These are phyloP conservation scores for Hypsizygus marmoreus DNA, from an alignment of 768 basidiomycete species.

Conservation along the genomic window DNA sequence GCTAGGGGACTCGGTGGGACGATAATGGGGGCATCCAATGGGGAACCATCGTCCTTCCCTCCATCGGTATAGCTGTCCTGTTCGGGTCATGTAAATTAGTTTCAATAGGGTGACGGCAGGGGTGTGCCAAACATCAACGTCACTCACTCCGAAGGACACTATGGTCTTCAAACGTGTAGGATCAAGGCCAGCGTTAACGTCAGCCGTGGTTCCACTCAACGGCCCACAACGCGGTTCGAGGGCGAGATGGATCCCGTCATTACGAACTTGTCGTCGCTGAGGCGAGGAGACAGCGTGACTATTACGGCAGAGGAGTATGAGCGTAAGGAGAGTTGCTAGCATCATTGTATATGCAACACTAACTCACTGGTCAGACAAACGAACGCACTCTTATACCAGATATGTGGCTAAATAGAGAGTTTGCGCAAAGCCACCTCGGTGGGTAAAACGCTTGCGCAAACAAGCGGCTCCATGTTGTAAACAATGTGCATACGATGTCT, in stretches of 20 bases:
- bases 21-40: slow-evolving; percentile 46
- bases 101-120: background rate
- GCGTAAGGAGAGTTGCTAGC: too few relatives aligned
- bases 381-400: too few relatives aligned
- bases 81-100: background rate
- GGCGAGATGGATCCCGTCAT: slow-evolving; percentile 44
- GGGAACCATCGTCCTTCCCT: slow-evolving; percentile 48
- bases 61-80: slow-evolving; percentile 56
- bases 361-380: too few relatives aligned
- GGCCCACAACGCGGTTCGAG: slow-evolving; percentile 46
- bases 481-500: too few relatives aligned
- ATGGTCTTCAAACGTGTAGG: slow-evolving; percentile 42
- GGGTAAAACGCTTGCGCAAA: too few relatives aligned
- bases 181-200: slow-evolving; percentile 51
- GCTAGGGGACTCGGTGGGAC: slow-evolving; percentile 44
- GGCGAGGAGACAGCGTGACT: background rate
- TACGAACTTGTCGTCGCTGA: slow-evolving; percentile 7
- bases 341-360: too few relatives aligned
- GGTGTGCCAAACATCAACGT: background rate
- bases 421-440: too few relatives aligned
- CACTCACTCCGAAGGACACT: slow-evolving; percentile 52
- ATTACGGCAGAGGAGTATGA: background rate
- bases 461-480: too few relatives aligned
- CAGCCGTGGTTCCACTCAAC: slow-evolving; percentile 39
- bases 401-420: too few relatives aligned